Percentiles rank a stretch among this genome's conserved stretches.
Conservation (phyloP, 2,329 filamentous ascomycete genomes). For the Colletotrichum lini region DNA sequence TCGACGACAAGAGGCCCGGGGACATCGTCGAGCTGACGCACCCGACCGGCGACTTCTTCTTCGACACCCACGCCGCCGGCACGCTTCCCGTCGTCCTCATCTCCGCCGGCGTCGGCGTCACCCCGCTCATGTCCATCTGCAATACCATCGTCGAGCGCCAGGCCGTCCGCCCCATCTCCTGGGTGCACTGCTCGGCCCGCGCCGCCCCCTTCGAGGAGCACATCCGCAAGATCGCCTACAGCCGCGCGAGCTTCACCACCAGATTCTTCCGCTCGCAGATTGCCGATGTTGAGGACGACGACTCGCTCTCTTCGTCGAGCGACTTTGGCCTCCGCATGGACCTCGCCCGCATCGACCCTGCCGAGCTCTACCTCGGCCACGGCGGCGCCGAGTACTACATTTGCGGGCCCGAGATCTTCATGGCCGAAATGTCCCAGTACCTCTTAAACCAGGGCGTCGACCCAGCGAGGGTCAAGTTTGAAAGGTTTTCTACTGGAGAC, state of each 20-base stretch:
- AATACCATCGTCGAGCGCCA: slow-evolving; percentile 65
- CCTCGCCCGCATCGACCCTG: slow-evolving; percentile 58
- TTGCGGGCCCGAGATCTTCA: slow-evolving; percentile 69
- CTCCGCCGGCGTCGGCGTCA: slow-evolving; percentile 72
- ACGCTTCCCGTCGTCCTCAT: slow-evolving; percentile 70
- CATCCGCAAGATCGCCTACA: slow-evolving; percentile 59
- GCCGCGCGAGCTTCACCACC: slow-evolving; percentile 53
- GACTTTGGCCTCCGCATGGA: slow-evolving; percentile 60
- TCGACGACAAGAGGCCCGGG: slow-evolving; percentile 73
- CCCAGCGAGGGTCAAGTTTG: slow-evolving; percentile 58
- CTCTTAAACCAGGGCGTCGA: slow-evolving; percentile 58
- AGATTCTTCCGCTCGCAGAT: slow-evolving; percentile 67
- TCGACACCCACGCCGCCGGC: slow-evolving; percentile 59
- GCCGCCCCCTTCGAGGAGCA: slow-evolving; percentile 69
- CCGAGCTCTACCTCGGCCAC: slow-evolving; percentile 62
- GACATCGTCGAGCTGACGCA: slow-evolving; percentile 77
- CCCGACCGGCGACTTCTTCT: slow-evolving; percentile 74
- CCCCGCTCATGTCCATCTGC: slow-evolving; percentile 73
- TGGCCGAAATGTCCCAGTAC: slow-evolving; percentile 64
- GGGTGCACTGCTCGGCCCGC: slow-evolving; percentile 69
- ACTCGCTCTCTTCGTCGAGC: slow-evolving; percentile 60
- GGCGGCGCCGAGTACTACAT: slow-evolving; percentile 67
- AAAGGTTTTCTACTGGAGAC: slow-evolving; percentile 64
- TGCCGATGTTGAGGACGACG: slow-evolving; percentile 58
- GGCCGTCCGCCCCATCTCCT: slow-evolving; percentile 66